Conservation (phyloP, 352 stramenopile genomes). For the Globisporangium mamillatum region DNA sequence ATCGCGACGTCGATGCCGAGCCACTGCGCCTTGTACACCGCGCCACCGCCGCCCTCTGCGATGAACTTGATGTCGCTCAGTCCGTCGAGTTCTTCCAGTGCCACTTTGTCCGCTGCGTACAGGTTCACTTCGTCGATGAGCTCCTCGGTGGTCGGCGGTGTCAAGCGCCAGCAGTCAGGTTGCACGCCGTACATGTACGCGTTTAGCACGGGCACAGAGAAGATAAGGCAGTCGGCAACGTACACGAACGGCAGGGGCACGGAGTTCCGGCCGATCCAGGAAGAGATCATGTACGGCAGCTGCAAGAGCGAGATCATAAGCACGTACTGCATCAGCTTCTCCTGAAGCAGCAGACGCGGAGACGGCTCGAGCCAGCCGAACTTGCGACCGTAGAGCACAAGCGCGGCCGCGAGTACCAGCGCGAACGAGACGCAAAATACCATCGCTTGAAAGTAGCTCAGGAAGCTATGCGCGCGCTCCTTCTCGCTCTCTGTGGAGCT, state of each 20-base stretch:
- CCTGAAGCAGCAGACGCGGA: slow-evolving; percentile 43
- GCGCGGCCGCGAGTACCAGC: slow-evolving; percentile 24
- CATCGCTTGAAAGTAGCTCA: slow-evolving; percentile 39
- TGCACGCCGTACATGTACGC: slow-evolving; percentile 63
- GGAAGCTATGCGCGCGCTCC: slow-evolving; percentile 11
- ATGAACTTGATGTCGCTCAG: slow-evolving; percentile 32
- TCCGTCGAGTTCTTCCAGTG: slow-evolving; percentile 29
- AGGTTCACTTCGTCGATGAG: slow-evolving; percentile 16
- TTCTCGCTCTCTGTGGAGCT: slow-evolving; percentile 16
- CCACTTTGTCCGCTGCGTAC: slow-evolving; percentile 16
- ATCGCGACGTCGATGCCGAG: slow-evolving; percentile 76
- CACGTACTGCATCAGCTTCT: slow-evolving; percentile 20
- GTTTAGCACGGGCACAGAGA: slow-evolving; percentile 53
- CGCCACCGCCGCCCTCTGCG: slow-evolving; percentile 44
- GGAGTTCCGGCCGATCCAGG: slow-evolving; percentile 26
- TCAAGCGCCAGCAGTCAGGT: slow-evolving; percentile 39
- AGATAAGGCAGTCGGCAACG: slow-evolving; percentile 54
- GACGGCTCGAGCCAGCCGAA: slow-evolving; percentile 41
- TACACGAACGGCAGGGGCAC: slow-evolving; percentile 25
- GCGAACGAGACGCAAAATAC: slow-evolving; percentile 38
- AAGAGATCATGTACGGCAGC: slow-evolving; percentile 44
- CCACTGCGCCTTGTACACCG: slow-evolving; percentile 73
- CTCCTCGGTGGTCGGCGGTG: slow-evolving; percentile 8
- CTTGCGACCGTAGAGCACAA: slow-evolving; percentile 41
- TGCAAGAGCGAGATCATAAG: slow-evolving; percentile 41